Evolutionary conservation across 129 eudicot genomes (phyloP), one percentile per base, ranked within the genome.

Genomic region (Heracleum sosnowskyi): DNA sequence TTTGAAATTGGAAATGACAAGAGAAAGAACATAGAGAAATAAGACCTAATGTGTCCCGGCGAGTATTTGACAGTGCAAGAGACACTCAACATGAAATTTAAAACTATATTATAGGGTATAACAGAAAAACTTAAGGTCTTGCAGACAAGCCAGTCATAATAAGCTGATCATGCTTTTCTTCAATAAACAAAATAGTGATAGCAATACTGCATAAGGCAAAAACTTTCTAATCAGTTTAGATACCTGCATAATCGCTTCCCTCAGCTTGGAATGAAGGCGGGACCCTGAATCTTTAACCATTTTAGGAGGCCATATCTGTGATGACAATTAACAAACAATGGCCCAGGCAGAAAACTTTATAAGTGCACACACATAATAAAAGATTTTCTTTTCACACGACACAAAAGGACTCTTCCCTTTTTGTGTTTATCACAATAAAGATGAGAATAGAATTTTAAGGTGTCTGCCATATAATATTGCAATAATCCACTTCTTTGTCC

Each of bases 291-390:
- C 99, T 87, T 96, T 96, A 29, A 96, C 90, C 86, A 90, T 90
- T 88, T 96, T 96, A 28, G 97, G 97, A 82, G 99, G 97, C 99
- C 99, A 96, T 85, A 96, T 92, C 99, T 96, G 83, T 86, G 86
- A 24, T 37, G 15, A 55, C 85, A 87, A 17, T 40, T 41, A 57
- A 51, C 55, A 39, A 40, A n/a, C 29, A 28, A 60, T 24, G 20
- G 0, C 28, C 6, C 4, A 12, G 76, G 53, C 20, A 40, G 8
- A 24, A 69, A 29, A 73, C n/a, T 13, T 4, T 24, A 40, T 3
- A 36, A 70, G 26, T 70, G 47, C 8, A 53, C n/a, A 6, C 11
- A n/a, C 28, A 24, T n/a, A 24, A 7, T 8, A 7, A 24, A 22
- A n/a, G 1, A n/a, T 0, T 9, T 57, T 26, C 6, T n/a, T 7